These are phyloP conservation scores for Lathyrus sativus DNA, from an alignment of 306 rosid species.

Conservation along the genomic window DNA sequence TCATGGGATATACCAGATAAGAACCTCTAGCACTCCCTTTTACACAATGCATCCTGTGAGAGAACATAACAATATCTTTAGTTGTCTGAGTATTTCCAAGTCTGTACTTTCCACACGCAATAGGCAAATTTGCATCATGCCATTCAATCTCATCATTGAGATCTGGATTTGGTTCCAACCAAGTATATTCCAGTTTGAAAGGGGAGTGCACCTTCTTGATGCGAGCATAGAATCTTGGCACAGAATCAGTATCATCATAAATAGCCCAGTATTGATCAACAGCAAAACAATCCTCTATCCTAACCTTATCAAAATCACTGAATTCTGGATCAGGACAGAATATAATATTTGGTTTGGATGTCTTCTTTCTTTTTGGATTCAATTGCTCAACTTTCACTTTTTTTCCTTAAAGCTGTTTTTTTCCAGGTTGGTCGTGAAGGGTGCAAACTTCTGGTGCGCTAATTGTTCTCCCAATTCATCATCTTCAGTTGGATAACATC, in stretches of 20 bases:
- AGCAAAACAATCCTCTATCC: constrained; percentile 50
- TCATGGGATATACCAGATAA: too few species aligned
- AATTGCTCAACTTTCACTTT: background rate
- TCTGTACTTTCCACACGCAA: constrained; percentile 68
- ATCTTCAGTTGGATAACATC: too few species aligned
- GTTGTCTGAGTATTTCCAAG: constrained; percentile 47
- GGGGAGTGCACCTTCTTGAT: constrained; percentile 65
- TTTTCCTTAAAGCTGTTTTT: constrained; percentile 38
- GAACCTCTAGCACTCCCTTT: too few species aligned
- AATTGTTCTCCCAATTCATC: too few species aligned
- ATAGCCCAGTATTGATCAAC: constrained; percentile 73
- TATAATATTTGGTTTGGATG: background rate
- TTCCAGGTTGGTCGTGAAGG: constrained; percentile 38
- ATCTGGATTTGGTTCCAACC: constrained; percentile 75
- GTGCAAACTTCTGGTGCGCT: too few species aligned
- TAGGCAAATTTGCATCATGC: constrained; percentile 58
- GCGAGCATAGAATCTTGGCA: constrained; percentile 89
- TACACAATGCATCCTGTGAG: too few species aligned
- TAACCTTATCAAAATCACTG: constrained; percentile 66
- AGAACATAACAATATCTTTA: too few species aligned
- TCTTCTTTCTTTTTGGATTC: too few species aligned
- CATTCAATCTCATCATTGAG: constrained; percentile 56
- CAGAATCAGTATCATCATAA: constrained; percentile 61
- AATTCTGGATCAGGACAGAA: constrained; percentile 72
- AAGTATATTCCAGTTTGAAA: constrained; percentile 64